Evolutionary conservation across 768 basidiomycete species (phyloP).

Genomic region (Lactifluus rugatus): DNA sequence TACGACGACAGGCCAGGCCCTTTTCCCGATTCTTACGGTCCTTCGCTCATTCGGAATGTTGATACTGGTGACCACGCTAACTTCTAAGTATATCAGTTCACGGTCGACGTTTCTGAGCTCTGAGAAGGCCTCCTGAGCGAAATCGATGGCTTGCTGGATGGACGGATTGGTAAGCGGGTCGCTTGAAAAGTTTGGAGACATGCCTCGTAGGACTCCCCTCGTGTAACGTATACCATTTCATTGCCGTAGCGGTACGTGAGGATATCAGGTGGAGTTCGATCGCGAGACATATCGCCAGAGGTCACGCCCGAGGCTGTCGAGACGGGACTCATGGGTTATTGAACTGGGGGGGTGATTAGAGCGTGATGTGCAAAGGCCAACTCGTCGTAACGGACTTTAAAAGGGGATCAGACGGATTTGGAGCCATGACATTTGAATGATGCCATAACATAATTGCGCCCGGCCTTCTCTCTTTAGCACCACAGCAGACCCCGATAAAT

Average conservation of each 20-base stretch:
- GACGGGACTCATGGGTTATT: no score
- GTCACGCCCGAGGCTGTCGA: background rate
- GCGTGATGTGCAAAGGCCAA: no score
- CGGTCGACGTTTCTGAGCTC: constrained; percentile 18
- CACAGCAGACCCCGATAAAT: no score
- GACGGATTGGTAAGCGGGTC: no score
- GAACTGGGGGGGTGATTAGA: background rate
- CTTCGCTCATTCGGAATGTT: no score
- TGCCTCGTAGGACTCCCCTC: no score
- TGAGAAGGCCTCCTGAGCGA: constrained; percentile 18
- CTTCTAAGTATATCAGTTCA: constrained; percentile 19
- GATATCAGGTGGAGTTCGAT: constrained; percentile 2
- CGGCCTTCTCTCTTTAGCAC: no score
- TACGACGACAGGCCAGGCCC: constrained; percentile 22
- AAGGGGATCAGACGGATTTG: no score
- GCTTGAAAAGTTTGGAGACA: no score
- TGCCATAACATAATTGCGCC: no score
- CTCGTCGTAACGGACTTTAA: no score
- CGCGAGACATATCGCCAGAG: background rate
- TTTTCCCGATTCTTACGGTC: constrained; percentile 18
- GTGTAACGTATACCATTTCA: background rate
- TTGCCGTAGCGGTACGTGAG: constrained; percentile 23
- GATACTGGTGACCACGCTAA: constrained; percentile 13
- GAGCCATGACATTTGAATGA: no score
- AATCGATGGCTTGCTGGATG: constrained; percentile 20